A percentile compares a stretch with the other conserved stretches of the same genome.
Conservation (phyloP, 805 yeast species). For the Ogataea corticis region DNA sequence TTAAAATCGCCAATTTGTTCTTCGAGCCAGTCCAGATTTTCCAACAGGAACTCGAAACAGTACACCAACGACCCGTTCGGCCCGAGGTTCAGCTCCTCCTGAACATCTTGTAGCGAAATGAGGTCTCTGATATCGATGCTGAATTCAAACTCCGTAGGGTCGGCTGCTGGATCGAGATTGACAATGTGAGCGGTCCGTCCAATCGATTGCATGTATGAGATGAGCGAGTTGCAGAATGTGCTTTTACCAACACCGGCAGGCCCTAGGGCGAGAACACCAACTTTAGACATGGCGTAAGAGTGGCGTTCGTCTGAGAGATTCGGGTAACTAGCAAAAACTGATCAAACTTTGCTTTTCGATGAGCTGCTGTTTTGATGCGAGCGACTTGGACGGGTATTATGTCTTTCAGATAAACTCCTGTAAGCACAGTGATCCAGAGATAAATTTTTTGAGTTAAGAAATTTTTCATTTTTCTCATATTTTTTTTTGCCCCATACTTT, state of each 20-base stretch:
- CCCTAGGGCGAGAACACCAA: slow-evolving; percentile 90
- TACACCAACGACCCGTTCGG: slow-evolving; percentile 94
- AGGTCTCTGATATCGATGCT: slow-evolving; percentile 90
- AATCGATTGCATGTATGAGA: slow-evolving; percentile 81
- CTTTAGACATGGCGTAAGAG: slow-evolving; percentile 75
- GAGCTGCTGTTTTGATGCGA: too few relatives aligned
- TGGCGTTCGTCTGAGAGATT: neutral
- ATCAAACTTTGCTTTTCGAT: too few relatives aligned
- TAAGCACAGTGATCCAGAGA: too few relatives aligned
- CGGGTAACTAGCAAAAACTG: too few relatives aligned
- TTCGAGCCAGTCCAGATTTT: slow-evolving; percentile 95
- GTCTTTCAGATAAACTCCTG: too few relatives aligned
- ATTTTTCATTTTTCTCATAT: neutral
- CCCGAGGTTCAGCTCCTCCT: slow-evolving; percentile 91
- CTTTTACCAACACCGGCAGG: slow-evolving; percentile 98
- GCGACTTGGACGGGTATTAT: too few relatives aligned
- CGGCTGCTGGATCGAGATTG: slow-evolving; percentile 96
- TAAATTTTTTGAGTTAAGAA: too few relatives aligned
- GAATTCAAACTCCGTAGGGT: slow-evolving; percentile 86
- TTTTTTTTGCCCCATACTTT: neutral
- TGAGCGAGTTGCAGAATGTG: slow-evolving; percentile 87
- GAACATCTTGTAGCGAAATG: slow-evolving; percentile 87
- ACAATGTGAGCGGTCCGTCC: slow-evolving; percentile 95
- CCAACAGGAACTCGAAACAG: slow-evolving; percentile 87
- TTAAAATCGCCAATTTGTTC: slow-evolving; percentile 95